Percentiles rank a stretch among this genome's conserved stretches.
Evolutionary conservation across 768 basidiomycete genomes (phyloP).

Genomic region (Mycena rebaudengoi): DNA sequence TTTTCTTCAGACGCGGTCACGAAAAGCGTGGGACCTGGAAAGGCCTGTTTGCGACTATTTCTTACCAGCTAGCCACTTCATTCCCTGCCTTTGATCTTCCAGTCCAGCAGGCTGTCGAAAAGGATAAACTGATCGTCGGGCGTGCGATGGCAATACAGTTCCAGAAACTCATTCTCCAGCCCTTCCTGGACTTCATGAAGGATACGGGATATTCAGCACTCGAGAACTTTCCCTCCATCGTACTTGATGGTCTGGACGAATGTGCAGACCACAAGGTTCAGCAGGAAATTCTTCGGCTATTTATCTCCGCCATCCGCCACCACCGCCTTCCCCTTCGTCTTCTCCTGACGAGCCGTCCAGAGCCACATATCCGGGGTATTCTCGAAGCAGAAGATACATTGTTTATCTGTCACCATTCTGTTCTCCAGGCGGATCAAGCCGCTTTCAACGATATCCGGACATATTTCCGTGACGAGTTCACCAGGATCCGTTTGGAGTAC

Average conservation of each 20-base stretch:
- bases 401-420: not conserved
- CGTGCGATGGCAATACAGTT: constrained; percentile 18
- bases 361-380: not conserved
- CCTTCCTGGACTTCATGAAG: too few species aligned
- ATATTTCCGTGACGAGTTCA: not conserved
- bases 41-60: constrained; percentile 36
- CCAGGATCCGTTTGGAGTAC: not conserved
- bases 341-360: not conserved
- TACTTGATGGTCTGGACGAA: not conserved
- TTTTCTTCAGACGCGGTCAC: constrained; percentile 42
- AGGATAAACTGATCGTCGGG: constrained; percentile 15
- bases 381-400: not conserved
- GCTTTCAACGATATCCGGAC: not conserved
- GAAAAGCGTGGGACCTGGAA: constrained; percentile 30
- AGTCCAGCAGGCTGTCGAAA: constrained; percentile 13
- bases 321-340: not conserved
- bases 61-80: constrained; percentile 30
- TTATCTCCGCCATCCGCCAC: not conserved
- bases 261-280: not conserved
- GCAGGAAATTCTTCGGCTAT: not conserved
- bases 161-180: constrained; percentile 18
- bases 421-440: not conserved
- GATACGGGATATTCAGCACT: not conserved
- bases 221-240: not conserved
- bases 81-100: not conserved